These are phyloP conservation scores for Phialemoniopsis sp. DNA, from an alignment of 2,329 filamentous ascomycete genomes.

Conservation along the genomic window DNA sequence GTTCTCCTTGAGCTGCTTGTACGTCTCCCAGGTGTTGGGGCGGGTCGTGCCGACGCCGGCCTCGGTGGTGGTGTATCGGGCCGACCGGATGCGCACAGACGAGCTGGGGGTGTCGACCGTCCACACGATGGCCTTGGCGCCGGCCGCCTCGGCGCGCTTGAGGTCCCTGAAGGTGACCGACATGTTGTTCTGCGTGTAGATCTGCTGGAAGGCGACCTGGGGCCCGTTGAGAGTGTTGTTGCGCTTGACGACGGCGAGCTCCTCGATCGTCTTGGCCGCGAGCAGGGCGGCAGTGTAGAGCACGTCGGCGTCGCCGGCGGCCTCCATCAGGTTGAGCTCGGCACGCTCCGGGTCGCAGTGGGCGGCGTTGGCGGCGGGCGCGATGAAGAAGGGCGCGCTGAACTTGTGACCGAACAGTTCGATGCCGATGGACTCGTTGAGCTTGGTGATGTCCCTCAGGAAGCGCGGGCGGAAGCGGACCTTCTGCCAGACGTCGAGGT, in stretches of 20 bases:
- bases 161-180: slow-evolving; percentile 25
- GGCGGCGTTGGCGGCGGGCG: slow-evolving; percentile 37
- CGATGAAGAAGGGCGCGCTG: slow-evolving; percentile 44
- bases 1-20: slow-evolving; percentile 19
- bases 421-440: slow-evolving; percentile 24
- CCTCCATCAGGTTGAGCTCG: slow-evolving; percentile 43
- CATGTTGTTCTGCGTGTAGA: slow-evolving; percentile 26
- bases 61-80: slow-evolving; percentile 13
- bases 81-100: slow-evolving; percentile 13
- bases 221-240: slow-evolving; percentile 16
- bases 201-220: slow-evolving; percentile 25
- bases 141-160: slow-evolving; percentile 22
- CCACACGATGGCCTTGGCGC: slow-evolving; percentile 31
- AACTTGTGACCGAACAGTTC: slow-evolving; percentile 38
- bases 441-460: slow-evolving; percentile 28
- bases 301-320: slow-evolving; percentile 37
- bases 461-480: slow-evolving; percentile 37
- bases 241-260: slow-evolving; percentile 21
- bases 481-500: slow-evolving; percentile 43
- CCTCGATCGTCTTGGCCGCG: slow-evolving; percentile 25
- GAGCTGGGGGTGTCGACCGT: slow-evolving; percentile 24
- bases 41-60: slow-evolving; percentile 1
- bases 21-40: slow-evolving; percentile 16
- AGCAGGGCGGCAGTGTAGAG: slow-evolving; percentile 35
- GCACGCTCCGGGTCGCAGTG: slow-evolving; percentile 34